Evolutionary conservation across 306 rosid species (phyloP).

Genomic region (Mimosa bimucronata): DNA sequence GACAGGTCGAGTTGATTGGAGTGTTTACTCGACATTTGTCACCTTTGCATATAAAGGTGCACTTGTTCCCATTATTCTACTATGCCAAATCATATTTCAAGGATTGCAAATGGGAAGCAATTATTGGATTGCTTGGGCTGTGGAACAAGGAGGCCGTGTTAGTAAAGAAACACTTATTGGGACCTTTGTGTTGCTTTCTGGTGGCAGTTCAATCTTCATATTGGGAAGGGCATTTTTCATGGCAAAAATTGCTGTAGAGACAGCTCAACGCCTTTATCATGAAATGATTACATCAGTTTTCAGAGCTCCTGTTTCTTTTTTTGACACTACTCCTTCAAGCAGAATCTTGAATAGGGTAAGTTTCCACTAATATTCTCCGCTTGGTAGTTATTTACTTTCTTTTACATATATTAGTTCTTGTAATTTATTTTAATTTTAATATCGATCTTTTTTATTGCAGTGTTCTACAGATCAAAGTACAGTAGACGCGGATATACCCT

Average conservation of each 20-base stretch:
- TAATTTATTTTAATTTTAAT: not conserved
- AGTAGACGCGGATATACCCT: conserved; percentile 81
- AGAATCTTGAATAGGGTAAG: conserved; percentile 81
- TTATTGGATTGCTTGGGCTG: conserved; percentile 97
- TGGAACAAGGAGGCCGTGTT: conserved; percentile 58
- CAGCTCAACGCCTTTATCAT: conserved; percentile 73
- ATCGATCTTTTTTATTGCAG: conserved; percentile 47
- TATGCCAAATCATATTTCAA: conserved; percentile 84
- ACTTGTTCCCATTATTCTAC: conserved; percentile 81
- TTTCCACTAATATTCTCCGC: conserved; percentile 33
- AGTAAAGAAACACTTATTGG: conserved; percentile 55
- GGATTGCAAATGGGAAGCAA: conserved; percentile 87
- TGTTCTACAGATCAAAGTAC: conserved; percentile 91
- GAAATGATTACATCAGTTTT: conserved; percentile 80
- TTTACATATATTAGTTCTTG: not conserved
- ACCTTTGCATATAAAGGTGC: conserved; percentile 78
- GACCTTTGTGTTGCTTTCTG: conserved; percentile 66
- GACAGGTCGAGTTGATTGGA: conserved; percentile 88
- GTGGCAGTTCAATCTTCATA: conserved; percentile 85
- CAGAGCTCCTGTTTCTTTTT: conserved; percentile 82
- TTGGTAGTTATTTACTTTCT: conserved; percentile 1
- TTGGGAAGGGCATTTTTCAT: conserved; percentile 82
- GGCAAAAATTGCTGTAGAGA: conserved; percentile 74
- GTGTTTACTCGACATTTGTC: conserved; percentile 82
- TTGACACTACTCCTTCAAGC: conserved; percentile 87